Conservation (phyloP, 306 rosid genomes). For the Quercus berberidifolia region DNA sequence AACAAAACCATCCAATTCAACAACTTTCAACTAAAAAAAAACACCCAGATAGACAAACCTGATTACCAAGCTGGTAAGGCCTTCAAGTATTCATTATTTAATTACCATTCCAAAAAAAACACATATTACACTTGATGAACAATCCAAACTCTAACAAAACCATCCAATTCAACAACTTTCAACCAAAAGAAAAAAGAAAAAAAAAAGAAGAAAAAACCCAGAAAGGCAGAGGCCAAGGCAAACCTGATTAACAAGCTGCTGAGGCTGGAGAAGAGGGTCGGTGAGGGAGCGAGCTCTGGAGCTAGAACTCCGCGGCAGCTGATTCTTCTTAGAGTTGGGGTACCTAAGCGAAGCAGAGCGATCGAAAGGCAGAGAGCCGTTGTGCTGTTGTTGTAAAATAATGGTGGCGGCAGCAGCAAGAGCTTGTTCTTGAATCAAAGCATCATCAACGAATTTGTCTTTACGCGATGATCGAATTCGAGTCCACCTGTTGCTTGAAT, state of each 20-base stretch:
- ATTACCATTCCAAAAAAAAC: background rate
- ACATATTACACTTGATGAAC: background rate
- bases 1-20: background rate
- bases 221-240: background rate
- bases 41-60: slow-evolving; percentile 33
- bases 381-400: slow-evolving; percentile 39
- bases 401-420: slow-evolving; percentile 83
- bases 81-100: background rate
- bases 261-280: slow-evolving; percentile 90
- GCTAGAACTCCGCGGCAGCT: slow-evolving; percentile 80
- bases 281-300: slow-evolving; percentile 83
- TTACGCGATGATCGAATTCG: slow-evolving; percentile 51
- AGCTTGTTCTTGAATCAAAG: slow-evolving; percentile 66
- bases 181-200: background rate
- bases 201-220: background rate
- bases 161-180: background rate
- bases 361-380: slow-evolving; percentile 55
- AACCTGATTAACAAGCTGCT: slow-evolving; percentile 83
- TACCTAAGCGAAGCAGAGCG: slow-evolving; percentile 76
- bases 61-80: slow-evolving; percentile 80
- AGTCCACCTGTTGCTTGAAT: slow-evolving; percentile 49
- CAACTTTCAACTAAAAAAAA: background rate
- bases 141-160: background rate
- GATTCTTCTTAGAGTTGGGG: slow-evolving; percentile 65
- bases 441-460: slow-evolving; percentile 51